Base-by-base conservation (phyloP, 805 yeast genomes). In the Starmera dryadoides region DNA sequence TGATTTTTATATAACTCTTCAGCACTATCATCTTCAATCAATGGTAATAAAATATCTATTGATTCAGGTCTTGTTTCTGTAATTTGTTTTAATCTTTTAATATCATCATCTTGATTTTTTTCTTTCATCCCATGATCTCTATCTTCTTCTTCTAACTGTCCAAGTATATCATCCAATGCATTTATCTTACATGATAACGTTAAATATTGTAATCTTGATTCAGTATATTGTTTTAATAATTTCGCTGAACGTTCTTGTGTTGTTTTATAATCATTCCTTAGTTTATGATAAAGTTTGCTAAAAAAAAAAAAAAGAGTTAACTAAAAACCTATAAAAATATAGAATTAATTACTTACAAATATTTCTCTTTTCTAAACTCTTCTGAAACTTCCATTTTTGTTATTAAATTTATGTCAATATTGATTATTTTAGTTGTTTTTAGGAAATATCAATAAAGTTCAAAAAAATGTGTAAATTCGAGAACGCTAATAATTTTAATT, bases 221-320 rank as follows among this genome's bases (percentile, higher is more conserved):
- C 6, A 4, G 17, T 28, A 25, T 30, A 30, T 17, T 36, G 18
- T 5, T 30, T 32, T 14, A 30, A 16, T 11, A 36, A 34, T 17
- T 16, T 5, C 3, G 21, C 30, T 15, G 38, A 36, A n/a, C 26
- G 16, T 4, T 22, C 15, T 2, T 19, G 12, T 14, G 22, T 31
- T 3, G 29, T 2, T 14, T 29, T 12, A 20, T 30, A 36, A 10
- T 36, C 38, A 7, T 31, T 36, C 16, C 23, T 16, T 14, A 36
- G 38, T 16, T 36, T 36, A n/a, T 20, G 2, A n/a, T 22, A 17
- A 3, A 36, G 30, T 15, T 36, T 36, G 2, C 38, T 36, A 15
- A 7, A 28, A 28, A 28, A 14, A 28, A 28, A 28, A 28, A 28
- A 28, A 11, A 21, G 8, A 21, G 23, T 6, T 6, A 9, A 6